Evolutionary conservation across 1,284 basidiomycete genomes (phyloP).

Genomic region (Farysia itapuensis): DNA sequence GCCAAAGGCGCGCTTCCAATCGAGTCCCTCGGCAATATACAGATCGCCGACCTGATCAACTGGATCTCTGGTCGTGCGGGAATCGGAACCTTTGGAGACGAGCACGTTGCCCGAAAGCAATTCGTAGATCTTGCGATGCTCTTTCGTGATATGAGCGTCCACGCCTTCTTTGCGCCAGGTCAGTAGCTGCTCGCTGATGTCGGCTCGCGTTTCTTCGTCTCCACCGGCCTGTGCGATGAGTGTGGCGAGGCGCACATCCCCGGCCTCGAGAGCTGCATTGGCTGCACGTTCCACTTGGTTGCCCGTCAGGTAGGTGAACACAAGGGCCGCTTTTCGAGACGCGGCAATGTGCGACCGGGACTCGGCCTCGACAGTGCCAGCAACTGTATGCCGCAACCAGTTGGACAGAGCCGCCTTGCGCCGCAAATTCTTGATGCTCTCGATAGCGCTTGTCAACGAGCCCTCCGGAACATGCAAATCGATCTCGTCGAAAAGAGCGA

Average conservation of each 20-base stretch:
- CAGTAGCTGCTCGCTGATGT: constrained; percentile 75
- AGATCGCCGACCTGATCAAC: constrained; percentile 69
- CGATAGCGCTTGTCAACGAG: constrained; percentile 66
- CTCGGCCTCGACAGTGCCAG: constrained; percentile 70
- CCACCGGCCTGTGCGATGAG: constrained; percentile 87
- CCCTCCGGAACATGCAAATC: constrained; percentile 70
- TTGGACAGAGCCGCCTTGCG: constrained; percentile 79
- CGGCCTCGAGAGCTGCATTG: constrained; percentile 73
- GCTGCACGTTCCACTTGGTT: constrained; percentile 84
- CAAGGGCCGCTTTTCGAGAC: constrained; percentile 36
- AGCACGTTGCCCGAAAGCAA: constrained; percentile 79
- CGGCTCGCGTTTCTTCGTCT: constrained; percentile 74
- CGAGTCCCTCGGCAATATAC: constrained; percentile 75
- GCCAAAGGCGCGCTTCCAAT: constrained; percentile 94
- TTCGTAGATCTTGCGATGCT: constrained; percentile 79
- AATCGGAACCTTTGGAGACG: constrained; percentile 65
- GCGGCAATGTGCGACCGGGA: constrained; percentile 54
- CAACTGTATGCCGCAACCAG: constrained; percentile 80
- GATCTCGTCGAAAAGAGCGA: constrained; percentile 83
- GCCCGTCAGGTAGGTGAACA: constrained; percentile 81
- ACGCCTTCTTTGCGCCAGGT: constrained; percentile 80
- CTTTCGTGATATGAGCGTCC: constrained; percentile 72
- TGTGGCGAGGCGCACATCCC: constrained; percentile 83
- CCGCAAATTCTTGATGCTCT: constrained; percentile 69
- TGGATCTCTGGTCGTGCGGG: constrained; percentile 63